phyloP scores from a whole-genome alignment of 768 basidiomycete species.

The Leccinum uliginosum region DNA sequence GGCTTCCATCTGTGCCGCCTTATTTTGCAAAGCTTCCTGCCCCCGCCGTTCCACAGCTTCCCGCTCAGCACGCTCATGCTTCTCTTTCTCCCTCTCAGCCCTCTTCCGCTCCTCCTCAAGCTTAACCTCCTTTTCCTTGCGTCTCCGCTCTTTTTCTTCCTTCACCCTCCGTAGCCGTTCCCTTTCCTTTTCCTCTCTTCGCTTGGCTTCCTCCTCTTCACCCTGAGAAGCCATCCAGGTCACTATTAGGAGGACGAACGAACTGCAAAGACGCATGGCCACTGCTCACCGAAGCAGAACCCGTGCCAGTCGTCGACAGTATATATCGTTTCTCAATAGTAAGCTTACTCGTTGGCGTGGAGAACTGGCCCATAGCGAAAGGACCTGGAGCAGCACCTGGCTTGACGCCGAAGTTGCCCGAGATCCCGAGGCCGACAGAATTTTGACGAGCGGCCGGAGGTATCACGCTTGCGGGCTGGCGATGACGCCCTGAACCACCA shows the following conservation, averaged over 20 bases:
- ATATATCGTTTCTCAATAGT: constrained; percentile 66
- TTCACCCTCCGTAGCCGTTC: constrained; percentile 35
- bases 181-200: constrained; percentile 42
- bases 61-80: constrained; percentile 37
- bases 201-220: constrained; percentile 35
- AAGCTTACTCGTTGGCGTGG: constrained; percentile 49
- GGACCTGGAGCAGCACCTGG: constrained; percentile 22
- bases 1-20: constrained; percentile 33
- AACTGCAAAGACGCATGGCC: constrained; percentile 43
- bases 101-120: constrained; percentile 31
- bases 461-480: constrained; percentile 40
- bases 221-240: constrained; percentile 65
- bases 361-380: constrained; percentile 65
- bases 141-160: constrained; percentile 39
- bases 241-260: constrained; percentile 54
- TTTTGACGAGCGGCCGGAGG: constrained; percentile 42
- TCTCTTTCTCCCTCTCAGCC: constrained; percentile 35
- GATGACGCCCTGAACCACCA: constrained; percentile 61
- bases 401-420: constrained; percentile 25
- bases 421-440: constrained; percentile 44
- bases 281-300: constrained; percentile 56
- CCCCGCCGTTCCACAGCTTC: too few species aligned
- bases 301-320: constrained; percentile 29
- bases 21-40: constrained; percentile 17
- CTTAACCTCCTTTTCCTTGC: constrained; percentile 19